These are phyloP conservation scores for Orobanche coerulescens DNA, from an alignment of 257 asterid genomes.

Conservation along the genomic window DNA sequence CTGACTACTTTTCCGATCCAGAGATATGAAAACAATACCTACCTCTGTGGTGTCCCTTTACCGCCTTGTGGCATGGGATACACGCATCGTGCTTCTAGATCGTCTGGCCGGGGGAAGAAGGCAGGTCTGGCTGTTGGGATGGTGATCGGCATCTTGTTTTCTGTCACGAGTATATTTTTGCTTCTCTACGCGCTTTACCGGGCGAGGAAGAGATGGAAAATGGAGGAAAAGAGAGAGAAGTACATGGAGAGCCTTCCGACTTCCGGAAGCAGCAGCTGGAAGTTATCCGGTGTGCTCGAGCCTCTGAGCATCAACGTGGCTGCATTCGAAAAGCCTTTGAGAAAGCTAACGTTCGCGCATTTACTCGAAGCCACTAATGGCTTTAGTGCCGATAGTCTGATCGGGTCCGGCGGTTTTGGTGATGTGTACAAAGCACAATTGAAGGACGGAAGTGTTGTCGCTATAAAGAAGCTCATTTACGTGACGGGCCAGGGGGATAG, in stretches of 20 bases:
- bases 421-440: conserved; percentile 88
- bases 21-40: conserved; percentile 71
- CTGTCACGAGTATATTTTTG: conserved; percentile 40
- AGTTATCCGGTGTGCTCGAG: conserved; percentile 73
- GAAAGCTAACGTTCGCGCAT: conserved; percentile 84
- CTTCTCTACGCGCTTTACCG: conserved; percentile 59
- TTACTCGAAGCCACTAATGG: conserved; percentile 90
- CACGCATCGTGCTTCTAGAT: conserved; percentile 23
- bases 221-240: conserved; percentile 61
- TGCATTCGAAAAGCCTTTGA: conserved; percentile 77
- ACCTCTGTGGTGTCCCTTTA: conserved; percentile 87
- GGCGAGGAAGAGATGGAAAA: conserved; percentile 31
- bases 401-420: conserved; percentile 97
- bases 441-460: conserved; percentile 65
- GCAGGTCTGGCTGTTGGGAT: conserved; percentile 56
- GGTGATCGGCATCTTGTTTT: conserved; percentile 65
- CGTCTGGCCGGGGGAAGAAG: conserved; percentile 28
- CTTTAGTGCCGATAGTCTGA: conserved; percentile 65
- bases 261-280: conserved; percentile 88
- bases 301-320: conserved; percentile 91
- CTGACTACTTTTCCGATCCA: conserved; percentile 75
- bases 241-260: conserved; percentile 92
- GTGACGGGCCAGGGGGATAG: conserved; percentile 90
- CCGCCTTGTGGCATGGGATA: conserved; percentile 41
- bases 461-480: conserved; percentile 81